Base-by-base conservation (phyloP, 2,329 filamentous ascomycete genomes). In the Penicillium sumatraense region DNA sequence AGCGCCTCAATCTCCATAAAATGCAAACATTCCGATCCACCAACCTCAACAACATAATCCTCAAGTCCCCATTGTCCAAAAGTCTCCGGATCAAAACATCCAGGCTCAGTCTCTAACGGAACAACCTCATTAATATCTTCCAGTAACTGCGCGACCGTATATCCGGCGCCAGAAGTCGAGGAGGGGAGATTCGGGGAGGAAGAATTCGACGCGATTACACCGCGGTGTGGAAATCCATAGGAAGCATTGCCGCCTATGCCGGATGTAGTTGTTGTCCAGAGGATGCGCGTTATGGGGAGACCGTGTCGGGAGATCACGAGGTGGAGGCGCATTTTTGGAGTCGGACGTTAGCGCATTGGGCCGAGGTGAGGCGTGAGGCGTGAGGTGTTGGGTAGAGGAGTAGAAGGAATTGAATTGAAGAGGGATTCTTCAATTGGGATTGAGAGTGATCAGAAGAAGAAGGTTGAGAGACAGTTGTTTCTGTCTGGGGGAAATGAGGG, bases 1-100 rank as follows among this genome's bases (percentile, higher is more conserved):
- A 95, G 79, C 41, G 83, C 82, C 13, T 81, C 79, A 5, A 96
- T 82, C 18, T 83, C 80, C 70, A 91, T 88, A 66, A 91, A 98
- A 75, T 97, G 93, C 53, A 97, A 76, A 65, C 91, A 95, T 75
- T 98, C 93, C 62, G 90, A 97, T 42, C 84, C 86, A n/a, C 82
- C 82, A 3, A 96, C 81, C 73, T 96, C 90, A 26, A 96, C 90
- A 8, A 84, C 84, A 72, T 98, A 98, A 70, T 97, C 91, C 67
- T 97, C 93, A 3, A 96, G 76, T 0, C 91, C 91, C 91, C 91
- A 96, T 56, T 91, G 71, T 8, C 75, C 74, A 45, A 72, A 74
- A 36, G 59, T 65, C 33, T 72, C 70, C 8, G 67, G 59, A 4
- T 31, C 29, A 31, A 31, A 69, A 67, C 23, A 65, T 53, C 55